These are phyloP conservation scores for Fusarium praegraminearum DNA, from an alignment of 2,329 filamentous ascomycete species.

Conservation along the genomic window DNA sequence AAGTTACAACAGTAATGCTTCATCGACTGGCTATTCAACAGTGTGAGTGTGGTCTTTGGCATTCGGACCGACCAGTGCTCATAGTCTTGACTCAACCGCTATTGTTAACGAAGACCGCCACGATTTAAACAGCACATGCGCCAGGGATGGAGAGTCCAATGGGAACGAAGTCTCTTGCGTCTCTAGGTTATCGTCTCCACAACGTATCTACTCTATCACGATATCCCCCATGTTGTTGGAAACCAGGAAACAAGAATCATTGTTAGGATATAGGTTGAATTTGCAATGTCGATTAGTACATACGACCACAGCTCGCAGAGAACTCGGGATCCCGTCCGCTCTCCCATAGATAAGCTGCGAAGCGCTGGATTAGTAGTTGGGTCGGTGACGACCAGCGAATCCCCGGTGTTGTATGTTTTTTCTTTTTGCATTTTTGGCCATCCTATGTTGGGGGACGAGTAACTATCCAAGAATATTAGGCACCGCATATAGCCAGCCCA, in stretches of 20 bases:
- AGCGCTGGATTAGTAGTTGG: slow-evolving; percentile 5
- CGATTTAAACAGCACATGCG: neutral
- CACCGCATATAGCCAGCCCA: neutral
- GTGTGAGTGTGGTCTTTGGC: neutral
- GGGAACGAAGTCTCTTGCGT: neutral
- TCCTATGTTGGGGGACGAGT: neutral
- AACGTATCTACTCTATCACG: neutral
- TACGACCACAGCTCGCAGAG: slow-evolving; percentile 22
- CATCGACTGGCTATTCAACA: neutral
- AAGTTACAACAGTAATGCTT: neutral
- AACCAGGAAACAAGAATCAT: neutral
- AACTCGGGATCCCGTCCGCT: slow-evolving; percentile 22
- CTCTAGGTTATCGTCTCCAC: neutral
- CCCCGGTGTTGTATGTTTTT: slow-evolving; percentile 17
- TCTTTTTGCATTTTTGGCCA: neutral
- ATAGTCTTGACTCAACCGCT: neutral
- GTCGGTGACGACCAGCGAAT: slow-evolving; percentile 14
- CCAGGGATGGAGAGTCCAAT: neutral
- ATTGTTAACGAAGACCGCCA: neutral
- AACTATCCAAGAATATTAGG: neutral
- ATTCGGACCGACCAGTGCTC: neutral
- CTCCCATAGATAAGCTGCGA: slow-evolving; percentile 12
- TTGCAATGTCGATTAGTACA: neutral
- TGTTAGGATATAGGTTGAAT: neutral
- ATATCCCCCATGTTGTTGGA: neutral